A percentile compares a stretch with the other conserved stretches of the same genome.
phyloP scores from a whole-genome alignment of 306 rosid genomes.

The Hippophae tibetana region DNA sequence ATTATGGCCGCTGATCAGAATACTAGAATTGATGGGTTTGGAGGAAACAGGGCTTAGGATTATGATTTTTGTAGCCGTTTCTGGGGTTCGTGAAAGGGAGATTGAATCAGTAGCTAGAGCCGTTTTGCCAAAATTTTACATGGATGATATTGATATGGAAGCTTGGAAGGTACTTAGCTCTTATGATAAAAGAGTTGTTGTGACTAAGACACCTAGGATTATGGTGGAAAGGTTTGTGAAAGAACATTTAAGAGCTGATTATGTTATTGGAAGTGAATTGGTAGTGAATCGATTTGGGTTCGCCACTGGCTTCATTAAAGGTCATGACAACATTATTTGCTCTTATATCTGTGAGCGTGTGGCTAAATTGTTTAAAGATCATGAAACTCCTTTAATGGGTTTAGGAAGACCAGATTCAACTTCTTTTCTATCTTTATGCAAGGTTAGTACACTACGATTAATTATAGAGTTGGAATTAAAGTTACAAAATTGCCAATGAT shows the following conservation, averaged over 20 bases:
- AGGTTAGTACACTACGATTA: constrained; percentile 25
- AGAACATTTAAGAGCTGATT: constrained; percentile 69
- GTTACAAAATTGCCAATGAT: no score
- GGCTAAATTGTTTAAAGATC: constrained; percentile 26
- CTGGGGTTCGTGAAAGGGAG: constrained; percentile 45
- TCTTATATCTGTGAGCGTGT: constrained; percentile 17
- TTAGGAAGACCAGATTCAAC: constrained; percentile 29
- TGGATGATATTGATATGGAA: constrained; percentile 63
- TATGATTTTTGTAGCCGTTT: constrained; percentile 50
- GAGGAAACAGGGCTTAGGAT: constrained; percentile 31
- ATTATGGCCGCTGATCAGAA: constrained; percentile 50
- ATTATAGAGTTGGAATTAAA: not conserved
- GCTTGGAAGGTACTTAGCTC: constrained; percentile 52
- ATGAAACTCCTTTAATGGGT: constrained; percentile 30
- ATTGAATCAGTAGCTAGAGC: constrained; percentile 71
- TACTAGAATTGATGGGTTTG: constrained; percentile 32
- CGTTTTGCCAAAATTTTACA: constrained; percentile 71
- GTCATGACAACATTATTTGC: not conserved
- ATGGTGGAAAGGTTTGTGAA: constrained; percentile 77
- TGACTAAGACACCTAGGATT: constrained; percentile 54
- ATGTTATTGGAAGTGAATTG: constrained; percentile 54
- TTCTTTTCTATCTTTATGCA: constrained; percentile 34
- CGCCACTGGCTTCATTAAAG: constrained; percentile 53
- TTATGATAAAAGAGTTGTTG: constrained; percentile 38
- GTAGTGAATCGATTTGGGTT: constrained; percentile 46